phyloP scores from a whole-genome alignment of 148 eudicot genomes.

The Heliosperma pusillum region DNA sequence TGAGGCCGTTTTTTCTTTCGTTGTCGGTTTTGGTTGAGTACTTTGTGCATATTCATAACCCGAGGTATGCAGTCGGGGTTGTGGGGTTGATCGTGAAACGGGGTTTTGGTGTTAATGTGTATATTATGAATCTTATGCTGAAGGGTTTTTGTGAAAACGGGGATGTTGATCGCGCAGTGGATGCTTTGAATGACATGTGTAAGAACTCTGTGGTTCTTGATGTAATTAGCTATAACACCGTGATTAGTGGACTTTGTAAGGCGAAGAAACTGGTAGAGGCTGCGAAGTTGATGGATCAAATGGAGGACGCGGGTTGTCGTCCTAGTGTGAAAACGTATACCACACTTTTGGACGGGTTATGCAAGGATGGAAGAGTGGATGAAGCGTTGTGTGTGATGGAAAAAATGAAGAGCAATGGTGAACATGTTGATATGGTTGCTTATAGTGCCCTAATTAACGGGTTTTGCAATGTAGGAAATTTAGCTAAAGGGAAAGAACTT shows the following conservation, averaged over 20 bases:
- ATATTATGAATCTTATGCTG: slow-evolving; percentile 52
- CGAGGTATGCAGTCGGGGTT: slow-evolving; percentile 44
- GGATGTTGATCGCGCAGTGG: slow-evolving; percentile 43
- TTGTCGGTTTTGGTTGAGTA: slow-evolving; percentile 55
- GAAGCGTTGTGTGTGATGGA: slow-evolving; percentile 43
- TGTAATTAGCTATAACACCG: slow-evolving; percentile 52
- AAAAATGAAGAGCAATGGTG: slow-evolving; percentile 41
- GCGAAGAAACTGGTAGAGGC: slow-evolving; percentile 47
- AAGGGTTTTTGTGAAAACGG: slow-evolving; percentile 57
- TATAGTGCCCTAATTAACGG: slow-evolving; percentile 56
- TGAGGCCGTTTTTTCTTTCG: slow-evolving; percentile 41
- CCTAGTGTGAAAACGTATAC: slow-evolving; percentile 35
- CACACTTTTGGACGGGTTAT: slow-evolving; percentile 42
- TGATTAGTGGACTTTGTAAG: slow-evolving; percentile 54
- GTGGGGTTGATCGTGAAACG: slow-evolving; percentile 56
- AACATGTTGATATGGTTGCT: slow-evolving; percentile 38
- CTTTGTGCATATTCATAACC: slow-evolving; percentile 36
- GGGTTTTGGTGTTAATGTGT: slow-evolving; percentile 43
- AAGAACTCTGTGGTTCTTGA: slow-evolving; percentile 31
- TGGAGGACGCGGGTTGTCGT: slow-evolving; percentile 36
- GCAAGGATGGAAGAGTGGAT: slow-evolving; percentile 42
- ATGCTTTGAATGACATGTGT: slow-evolving; percentile 32
- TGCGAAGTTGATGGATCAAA: slow-evolving; percentile 37
- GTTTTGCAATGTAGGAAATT: slow-evolving; percentile 43
- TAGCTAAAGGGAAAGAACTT: slow-evolving; percentile 39